Conservation (phyloP, 2,329 filamentous ascomycete species). For the Thyridium curvatum region DNA sequence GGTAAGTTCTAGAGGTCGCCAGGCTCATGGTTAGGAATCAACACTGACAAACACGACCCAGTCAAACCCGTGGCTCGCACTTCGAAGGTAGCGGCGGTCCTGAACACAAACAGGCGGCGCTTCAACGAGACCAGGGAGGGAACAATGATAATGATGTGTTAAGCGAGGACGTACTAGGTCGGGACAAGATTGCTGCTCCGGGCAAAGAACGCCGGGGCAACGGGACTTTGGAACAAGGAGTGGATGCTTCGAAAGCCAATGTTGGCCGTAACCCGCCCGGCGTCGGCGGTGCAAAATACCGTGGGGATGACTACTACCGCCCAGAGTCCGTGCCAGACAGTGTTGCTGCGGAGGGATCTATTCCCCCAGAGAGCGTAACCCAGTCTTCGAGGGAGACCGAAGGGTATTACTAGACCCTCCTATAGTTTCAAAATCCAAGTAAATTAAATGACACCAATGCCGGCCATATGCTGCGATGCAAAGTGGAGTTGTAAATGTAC, state of each 20-base stretch:
- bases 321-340: constrained; percentile 35
- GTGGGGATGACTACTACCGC: constrained; percentile 32
- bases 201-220: constrained; percentile 6
- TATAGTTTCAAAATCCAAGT: too few species aligned
- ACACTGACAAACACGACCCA: constrained; percentile 9
- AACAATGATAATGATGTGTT: constrained; percentile 30
- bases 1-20: constrained; percentile 21
- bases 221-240: constrained; percentile 26
- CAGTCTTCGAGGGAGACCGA: constrained; percentile 14
- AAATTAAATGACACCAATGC: too few species aligned
- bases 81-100: constrained; percentile 38
- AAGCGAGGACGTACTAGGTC: constrained; percentile 15
- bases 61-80: constrained; percentile 35
- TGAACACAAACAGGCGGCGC: constrained; percentile 27
- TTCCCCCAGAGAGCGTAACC: constrained; percentile 33
- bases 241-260: constrained; percentile 29
- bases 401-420: too few species aligned
- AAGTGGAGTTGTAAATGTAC: too few species aligned
- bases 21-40: neutral
- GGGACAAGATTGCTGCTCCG: constrained; percentile 1
- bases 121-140: constrained; percentile 23
- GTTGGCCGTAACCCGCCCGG: constrained; percentile 26
- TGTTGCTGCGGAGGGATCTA: constrained; percentile 31
- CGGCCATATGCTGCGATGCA: too few species aligned
- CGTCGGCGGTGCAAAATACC: constrained; percentile 29